Evolutionary conservation across 352 stramenopile genomes (phyloP), one percentile per base, ranked within the genome.

Genomic region (Phytophthora multivora): DNA sequence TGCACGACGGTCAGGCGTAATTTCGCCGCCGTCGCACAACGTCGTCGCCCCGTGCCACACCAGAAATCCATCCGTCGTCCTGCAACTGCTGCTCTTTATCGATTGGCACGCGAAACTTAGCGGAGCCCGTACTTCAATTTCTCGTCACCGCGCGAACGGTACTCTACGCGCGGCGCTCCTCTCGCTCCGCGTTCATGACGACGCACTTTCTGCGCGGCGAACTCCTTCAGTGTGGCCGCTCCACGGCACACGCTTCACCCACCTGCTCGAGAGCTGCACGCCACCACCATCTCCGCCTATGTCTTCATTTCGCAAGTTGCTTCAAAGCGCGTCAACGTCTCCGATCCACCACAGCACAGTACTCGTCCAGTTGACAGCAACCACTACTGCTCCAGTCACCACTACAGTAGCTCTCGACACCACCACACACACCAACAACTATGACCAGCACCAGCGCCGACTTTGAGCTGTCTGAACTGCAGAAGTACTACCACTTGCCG

Each of bases 401-500:
- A 33, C 28, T 13, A 15, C 28, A 33, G 28, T 33, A 33, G 28
- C 18, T 51, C 51, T 10, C 10, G 26, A 57, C 38, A 41, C 21
- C 51, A 57, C 8, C 43, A 31, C 28, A 31, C 28, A 33, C 28
- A 33, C 28, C 28, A 41, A 55, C 6, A 30, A 61, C 19, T 30
- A 75, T 74, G 67, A 73, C 69, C 51, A 78, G 73, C 71, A 79
- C 73, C 39, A 82, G 79, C 56, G 81, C 83, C 26, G 80, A 93
- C 73, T 93, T 93, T 52, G 80, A 90, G 52, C 77, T 93, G 56
- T 71, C 77, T 28, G 77, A 95, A 64, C 82, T 95, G 19, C 84
- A 91, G 51, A 79, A 93, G 77, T 91, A 91, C 77, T 95, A 91
- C 65, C 86, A 93, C 65, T 58, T 93, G 71, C 86, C 84, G 31